Conservation (phyloP, 768 basidiomycete species). For the Collybiopsis luxurians region DNA sequence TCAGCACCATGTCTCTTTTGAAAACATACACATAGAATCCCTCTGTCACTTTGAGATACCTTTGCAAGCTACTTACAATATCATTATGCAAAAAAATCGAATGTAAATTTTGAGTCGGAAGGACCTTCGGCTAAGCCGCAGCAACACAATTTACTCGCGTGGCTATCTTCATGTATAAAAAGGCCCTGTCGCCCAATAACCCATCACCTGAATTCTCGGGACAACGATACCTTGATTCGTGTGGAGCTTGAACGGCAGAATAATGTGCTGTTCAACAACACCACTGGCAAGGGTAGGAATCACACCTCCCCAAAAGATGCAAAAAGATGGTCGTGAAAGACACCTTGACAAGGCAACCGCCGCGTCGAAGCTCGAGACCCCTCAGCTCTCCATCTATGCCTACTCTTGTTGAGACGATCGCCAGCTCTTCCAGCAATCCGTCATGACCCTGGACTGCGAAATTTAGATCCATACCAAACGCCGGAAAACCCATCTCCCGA, state of each 20-base stretch:
- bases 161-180: slow-evolving; percentile 74
- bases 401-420: slow-evolving; percentile 67
- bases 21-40: too few species aligned
- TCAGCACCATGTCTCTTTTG: too few species aligned
- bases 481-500: too few species aligned
- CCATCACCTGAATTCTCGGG: slow-evolving; percentile 69
- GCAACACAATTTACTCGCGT: slow-evolving; percentile 48
- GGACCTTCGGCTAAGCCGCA: too few species aligned
- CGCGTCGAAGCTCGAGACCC: slow-evolving; percentile 63
- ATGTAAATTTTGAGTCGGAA: slow-evolving; percentile 17
- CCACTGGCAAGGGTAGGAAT: slow-evolving; percentile 74
- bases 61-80: too few species aligned
- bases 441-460: slow-evolving; percentile 76
- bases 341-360: slow-evolving; percentile 61
- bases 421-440: slow-evolving; percentile 62
- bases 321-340: slow-evolving; percentile 69
- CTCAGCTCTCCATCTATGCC: slow-evolving; percentile 57
- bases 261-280: slow-evolving; percentile 76
- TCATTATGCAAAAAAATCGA: too few species aligned
- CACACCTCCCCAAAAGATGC: slow-evolving; percentile 68
- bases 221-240: slow-evolving; percentile 49
- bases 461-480: slow-evolving; percentile 54
- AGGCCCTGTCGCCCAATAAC: slow-evolving; percentile 80
- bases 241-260: slow-evolving; percentile 68
- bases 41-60: too few species aligned